Conservation (phyloP, 306 rosid genomes). For the Castanopsis chinensis region DNA sequence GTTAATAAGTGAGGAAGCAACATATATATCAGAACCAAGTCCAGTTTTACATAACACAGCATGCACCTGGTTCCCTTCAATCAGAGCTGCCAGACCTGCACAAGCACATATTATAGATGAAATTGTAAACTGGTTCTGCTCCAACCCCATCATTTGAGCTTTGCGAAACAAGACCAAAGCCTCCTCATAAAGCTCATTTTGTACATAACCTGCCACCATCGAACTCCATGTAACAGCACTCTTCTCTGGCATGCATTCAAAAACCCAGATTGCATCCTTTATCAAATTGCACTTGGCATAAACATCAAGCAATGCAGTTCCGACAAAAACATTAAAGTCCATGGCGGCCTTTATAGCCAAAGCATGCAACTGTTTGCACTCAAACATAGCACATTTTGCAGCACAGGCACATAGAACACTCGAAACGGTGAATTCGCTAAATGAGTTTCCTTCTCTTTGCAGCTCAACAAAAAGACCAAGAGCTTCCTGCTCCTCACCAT, state of each 20-base stretch:
- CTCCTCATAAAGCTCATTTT: constrained; percentile 65
- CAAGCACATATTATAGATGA: constrained; percentile 79
- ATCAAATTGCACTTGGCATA: constrained; percentile 69
- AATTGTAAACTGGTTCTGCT: constrained; percentile 53
- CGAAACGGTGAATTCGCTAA: constrained; percentile 77
- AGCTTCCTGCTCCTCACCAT: constrained; percentile 57
- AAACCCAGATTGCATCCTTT: constrained; percentile 55
- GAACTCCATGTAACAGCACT: constrained; percentile 91
- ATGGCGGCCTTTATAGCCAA: constrained; percentile 63
- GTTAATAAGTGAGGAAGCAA: constrained; percentile 66
- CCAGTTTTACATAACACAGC: constrained; percentile 64
- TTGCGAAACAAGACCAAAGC: constrained; percentile 63
- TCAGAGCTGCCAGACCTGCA: constrained; percentile 65
- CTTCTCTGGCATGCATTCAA: constrained; percentile 63
- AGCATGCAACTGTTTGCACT: constrained; percentile 73
- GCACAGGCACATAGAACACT: constrained; percentile 83
- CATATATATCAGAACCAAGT: constrained; percentile 48
- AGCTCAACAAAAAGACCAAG: constrained; percentile 55
- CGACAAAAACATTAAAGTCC: constrained; percentile 72
- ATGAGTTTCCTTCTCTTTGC: constrained; percentile 62
- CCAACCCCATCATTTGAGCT: constrained; percentile 45
- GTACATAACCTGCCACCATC: constrained; percentile 71
- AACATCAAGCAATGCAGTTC: constrained; percentile 77
- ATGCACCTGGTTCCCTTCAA: constrained; percentile 78
- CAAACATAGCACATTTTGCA: constrained; percentile 44